phyloP scores from a whole-genome alignment of 148 eudicot genomes.

The Heliosperma pusillum region DNA sequence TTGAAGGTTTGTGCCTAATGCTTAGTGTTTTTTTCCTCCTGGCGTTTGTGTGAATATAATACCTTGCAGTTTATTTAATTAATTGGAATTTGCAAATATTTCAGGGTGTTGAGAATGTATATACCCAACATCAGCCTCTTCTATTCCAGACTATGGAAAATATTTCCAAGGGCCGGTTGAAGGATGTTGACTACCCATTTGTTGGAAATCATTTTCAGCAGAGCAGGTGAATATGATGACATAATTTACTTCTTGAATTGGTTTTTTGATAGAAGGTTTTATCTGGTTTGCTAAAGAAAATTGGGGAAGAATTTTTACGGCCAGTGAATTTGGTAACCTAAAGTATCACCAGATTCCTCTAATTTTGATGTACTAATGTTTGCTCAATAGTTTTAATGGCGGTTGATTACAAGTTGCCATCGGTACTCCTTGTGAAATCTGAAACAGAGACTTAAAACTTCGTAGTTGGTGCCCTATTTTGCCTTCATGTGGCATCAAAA shows the following conservation, averaged over 20 bases:
- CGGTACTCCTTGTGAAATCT: not conserved
- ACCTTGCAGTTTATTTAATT: constrained; percentile 20
- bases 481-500: constrained; percentile 5
- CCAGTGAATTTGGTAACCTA: not conserved
- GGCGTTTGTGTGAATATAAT: not conserved
- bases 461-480: not conserved
- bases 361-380: not conserved
- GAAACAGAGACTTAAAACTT: not conserved
- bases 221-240: constrained; percentile 48
- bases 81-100: constrained; percentile 13
- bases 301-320: not conserved
- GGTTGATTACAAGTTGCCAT: not conserved
- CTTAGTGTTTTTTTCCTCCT: not conserved
- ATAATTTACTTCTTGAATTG: not conserved
- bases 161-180: constrained; percentile 79
- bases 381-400: not conserved
- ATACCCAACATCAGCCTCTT: constrained; percentile 98
- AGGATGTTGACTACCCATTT: constrained; percentile 84
- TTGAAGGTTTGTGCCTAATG: constrained; percentile 53
- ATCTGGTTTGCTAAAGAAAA: not conserved
- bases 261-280: constrained; percentile 8
- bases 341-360: not conserved
- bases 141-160: constrained; percentile 85
- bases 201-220: constrained; percentile 88
- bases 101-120: constrained; percentile 97